Conservation (phyloP, 1,139 yeast species). For the Scheffersomyces illinoinensis region DNA sequence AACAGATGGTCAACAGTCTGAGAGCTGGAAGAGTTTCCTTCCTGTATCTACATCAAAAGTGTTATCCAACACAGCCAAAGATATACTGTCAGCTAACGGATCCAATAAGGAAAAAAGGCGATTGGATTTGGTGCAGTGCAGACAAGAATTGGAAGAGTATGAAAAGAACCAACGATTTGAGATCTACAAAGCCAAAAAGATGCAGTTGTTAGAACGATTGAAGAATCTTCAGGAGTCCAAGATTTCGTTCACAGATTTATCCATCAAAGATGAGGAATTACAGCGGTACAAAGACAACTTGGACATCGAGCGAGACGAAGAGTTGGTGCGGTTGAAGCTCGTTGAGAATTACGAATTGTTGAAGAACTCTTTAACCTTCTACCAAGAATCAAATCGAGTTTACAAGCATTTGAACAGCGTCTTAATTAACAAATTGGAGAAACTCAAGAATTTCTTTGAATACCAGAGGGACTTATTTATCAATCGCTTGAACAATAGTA, state of each 20-base stretch:
- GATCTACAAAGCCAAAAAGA: constrained; percentile 24
- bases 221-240: constrained; percentile 26
- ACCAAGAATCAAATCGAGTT: constrained; percentile 39
- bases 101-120: constrained; percentile 27
- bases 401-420: constrained; percentile 34
- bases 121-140: constrained; percentile 17
- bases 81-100: constrained; percentile 26
- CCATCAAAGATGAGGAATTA: constrained; percentile 33
- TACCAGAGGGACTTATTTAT: constrained; percentile 34
- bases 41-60: constrained; percentile 6
- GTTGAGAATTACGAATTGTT: constrained; percentile 36
- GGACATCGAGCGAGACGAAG: constrained; percentile 39
- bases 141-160: constrained; percentile 17
- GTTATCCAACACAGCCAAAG: constrained; percentile 15
- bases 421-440: constrained; percentile 37
- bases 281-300: constrained; percentile 30
- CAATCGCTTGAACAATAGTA: constrained; percentile 20
- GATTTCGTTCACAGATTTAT: constrained; percentile 21
- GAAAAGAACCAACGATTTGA: constrained; percentile 16
- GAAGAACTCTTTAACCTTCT: constrained; percentile 34
- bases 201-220: constrained; percentile 26
- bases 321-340: constrained; percentile 36
- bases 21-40: neutral
- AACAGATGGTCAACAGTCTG: neutral
- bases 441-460: constrained; percentile 42